phyloP scores from a whole-genome alignment of 306 rosid genomes.

The Styphnolobium japonicum region DNA sequence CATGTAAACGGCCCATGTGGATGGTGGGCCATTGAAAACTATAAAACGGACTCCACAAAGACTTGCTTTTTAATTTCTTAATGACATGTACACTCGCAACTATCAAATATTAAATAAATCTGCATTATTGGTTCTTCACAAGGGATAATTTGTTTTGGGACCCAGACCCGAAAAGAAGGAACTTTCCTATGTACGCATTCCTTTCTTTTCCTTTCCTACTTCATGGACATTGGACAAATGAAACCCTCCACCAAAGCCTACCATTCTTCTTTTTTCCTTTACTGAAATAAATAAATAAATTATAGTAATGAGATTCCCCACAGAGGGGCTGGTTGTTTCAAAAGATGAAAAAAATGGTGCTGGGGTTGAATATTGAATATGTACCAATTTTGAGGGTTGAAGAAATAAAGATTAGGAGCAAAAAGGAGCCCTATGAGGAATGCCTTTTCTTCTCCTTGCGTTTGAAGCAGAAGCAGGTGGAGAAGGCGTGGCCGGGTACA shows the following conservation, averaged over 20 bases:
- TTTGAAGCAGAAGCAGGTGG: constrained; percentile 81
- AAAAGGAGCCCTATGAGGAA: constrained; percentile 95
- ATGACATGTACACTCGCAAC: constrained; percentile 70
- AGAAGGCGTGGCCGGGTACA: constrained; percentile 70
- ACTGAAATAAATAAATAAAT: constrained; percentile 22
- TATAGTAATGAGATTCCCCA: constrained; percentile 25
- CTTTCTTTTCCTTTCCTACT: constrained; percentile 35
- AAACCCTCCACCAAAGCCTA: constrained; percentile 42
- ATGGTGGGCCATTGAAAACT: constrained; percentile 65
- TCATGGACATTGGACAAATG: constrained; percentile 37
- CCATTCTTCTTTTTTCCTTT: constrained; percentile 27
- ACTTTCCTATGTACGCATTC: constrained; percentile 59
- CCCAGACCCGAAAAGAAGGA: constrained; percentile 65
- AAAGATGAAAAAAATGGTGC: background rate
- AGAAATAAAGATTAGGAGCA: constrained; percentile 44
- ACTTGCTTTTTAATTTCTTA: constrained; percentile 58
- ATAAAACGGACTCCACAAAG: constrained; percentile 72
- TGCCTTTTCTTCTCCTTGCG: constrained; percentile 94
- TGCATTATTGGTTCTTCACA: constrained; percentile 86
- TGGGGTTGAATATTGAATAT: constrained; percentile 30
- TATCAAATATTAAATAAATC: constrained; percentile 52
- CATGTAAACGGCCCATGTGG: constrained; percentile 79
- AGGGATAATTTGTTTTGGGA: constrained; percentile 62
- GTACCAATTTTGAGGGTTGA: constrained; percentile 15
- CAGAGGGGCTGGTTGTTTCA: constrained; percentile 16